Percentiles rank a stretch among this genome's conserved stretches.
Evolutionary conservation across 2,329 filamentous ascomycete genomes (phyloP).

Genomic region (Aspergillus hiratsukae): DNA sequence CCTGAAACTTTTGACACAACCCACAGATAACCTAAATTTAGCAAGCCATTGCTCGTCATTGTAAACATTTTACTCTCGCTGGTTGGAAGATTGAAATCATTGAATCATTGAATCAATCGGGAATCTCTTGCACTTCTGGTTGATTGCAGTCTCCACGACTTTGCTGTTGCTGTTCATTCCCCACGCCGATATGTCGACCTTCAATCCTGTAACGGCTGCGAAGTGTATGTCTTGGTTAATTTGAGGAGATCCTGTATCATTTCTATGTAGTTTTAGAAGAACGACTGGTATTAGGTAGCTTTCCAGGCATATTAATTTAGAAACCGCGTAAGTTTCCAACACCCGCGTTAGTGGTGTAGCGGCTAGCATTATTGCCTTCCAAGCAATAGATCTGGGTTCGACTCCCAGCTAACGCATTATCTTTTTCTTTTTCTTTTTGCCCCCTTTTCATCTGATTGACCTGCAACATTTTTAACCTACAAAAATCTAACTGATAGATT

Average conservation of each 20-base stretch:
- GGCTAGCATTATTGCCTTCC: constrained; percentile 2
- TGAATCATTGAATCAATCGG: not conserved
- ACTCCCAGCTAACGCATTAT: constrained; percentile 2
- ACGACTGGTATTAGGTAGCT: too few species aligned
- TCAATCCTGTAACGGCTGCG: not conserved
- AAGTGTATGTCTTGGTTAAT: not conserved
- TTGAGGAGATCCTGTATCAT: not conserved
- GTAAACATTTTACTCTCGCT: not conserved
- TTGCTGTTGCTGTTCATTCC: not conserved
- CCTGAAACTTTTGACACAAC: not conserved
- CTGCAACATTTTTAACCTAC: not conserved
- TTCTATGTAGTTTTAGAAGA: too few species aligned
- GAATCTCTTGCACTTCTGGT: not conserved
- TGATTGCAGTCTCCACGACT: not conserved
- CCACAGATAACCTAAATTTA: not conserved
- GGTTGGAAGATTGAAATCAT: not conserved
- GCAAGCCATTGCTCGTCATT: not conserved
- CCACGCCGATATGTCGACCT: not conserved
- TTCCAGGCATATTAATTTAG: too few species aligned
- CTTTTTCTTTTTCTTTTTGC: not conserved
- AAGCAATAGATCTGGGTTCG: constrained; percentile 4
- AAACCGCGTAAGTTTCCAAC: too few species aligned
- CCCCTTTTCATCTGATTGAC: not conserved
- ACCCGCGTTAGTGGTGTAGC: not conserved
- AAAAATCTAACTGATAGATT: not conserved